phyloP scores from a whole-genome alignment of 2,329 filamentous ascomycete species.

The Geosmithia putterillii region DNA sequence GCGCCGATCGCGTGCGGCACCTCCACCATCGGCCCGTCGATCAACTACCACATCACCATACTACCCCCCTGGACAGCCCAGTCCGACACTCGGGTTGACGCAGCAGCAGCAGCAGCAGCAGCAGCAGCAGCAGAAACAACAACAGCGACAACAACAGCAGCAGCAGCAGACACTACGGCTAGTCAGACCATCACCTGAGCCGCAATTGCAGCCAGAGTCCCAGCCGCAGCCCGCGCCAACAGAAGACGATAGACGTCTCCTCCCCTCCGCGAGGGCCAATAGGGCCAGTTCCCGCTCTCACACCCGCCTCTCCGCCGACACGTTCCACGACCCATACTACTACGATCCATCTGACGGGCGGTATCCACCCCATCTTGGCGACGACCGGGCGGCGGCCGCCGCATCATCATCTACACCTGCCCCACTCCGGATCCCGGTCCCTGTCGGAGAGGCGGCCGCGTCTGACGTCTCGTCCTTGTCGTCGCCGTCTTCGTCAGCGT shows the following conservation, averaged over 20 bases:
- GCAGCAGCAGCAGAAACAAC: background rate
- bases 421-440: conserved; percentile 4
- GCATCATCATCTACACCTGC: conserved; percentile 2
- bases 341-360: background rate
- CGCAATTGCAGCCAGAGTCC: background rate
- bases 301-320: background rate
- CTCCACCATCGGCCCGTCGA: conserved; percentile 18
- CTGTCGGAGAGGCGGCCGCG: no score
- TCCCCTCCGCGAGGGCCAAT: conserved; percentile 4
- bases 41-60: conserved; percentile 10
- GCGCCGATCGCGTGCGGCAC: background rate
- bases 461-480: conserved; percentile 12
- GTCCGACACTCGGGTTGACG: conserved; percentile 26
- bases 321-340: background rate
- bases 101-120: conserved; percentile 7
- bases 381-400: no score
- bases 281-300: background rate
- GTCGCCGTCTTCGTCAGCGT: conserved; percentile 13
- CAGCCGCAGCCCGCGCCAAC: no score
- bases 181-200: conserved; percentile 20
- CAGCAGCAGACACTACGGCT: background rate
- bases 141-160: background rate
- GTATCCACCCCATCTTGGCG: no score
- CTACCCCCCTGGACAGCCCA: conserved; percentile 25
- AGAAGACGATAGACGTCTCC: conserved; percentile 10